A percentile compares a stretch with the other conserved stretches of the same genome.
Evolutionary conservation across 805 yeast genomes (phyloP).

Genomic region (Myxozyma lipomycoides): DNA sequence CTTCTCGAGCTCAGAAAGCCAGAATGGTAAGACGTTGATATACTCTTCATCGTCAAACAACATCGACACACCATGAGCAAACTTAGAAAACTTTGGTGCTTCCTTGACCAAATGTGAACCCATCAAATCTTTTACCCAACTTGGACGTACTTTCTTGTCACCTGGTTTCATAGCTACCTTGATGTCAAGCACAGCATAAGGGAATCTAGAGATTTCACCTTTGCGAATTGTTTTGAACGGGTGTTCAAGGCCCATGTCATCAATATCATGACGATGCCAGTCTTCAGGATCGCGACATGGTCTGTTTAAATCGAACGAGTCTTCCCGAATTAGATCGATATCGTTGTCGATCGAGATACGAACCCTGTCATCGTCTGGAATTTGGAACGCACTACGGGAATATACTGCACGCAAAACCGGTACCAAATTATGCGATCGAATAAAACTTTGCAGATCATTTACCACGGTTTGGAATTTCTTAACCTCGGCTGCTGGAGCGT

Average conservation of each 20-base stretch:
- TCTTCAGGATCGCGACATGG: slow-evolving; percentile 84
- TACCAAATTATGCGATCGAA: slow-evolving; percentile 62
- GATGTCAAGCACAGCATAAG: slow-evolving; percentile 73
- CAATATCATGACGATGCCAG: slow-evolving; percentile 94
- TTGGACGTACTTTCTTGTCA: slow-evolving; percentile 26
- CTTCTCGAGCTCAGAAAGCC: slow-evolving; percentile 86
- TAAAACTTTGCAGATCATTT: slow-evolving; percentile 57
- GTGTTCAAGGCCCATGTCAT: slow-evolving; percentile 59
- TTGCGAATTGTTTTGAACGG: slow-evolving; percentile 72
- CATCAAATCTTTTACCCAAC: slow-evolving; percentile 84
- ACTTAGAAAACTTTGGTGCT: slow-evolving; percentile 89
- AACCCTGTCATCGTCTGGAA: slow-evolving; percentile 93
- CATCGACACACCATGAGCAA: slow-evolving; percentile 86
- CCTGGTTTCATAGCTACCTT: slow-evolving; percentile 36
- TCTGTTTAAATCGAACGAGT: slow-evolving; percentile 73
- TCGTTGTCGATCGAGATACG: slow-evolving; percentile 89
- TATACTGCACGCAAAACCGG: slow-evolving; percentile 84
- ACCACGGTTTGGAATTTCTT: slow-evolving; percentile 54
- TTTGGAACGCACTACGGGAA: slow-evolving; percentile 93
- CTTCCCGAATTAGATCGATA: slow-evolving; percentile 83
- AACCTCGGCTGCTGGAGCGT: slow-evolving; percentile 46
- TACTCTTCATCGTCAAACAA: slow-evolving; percentile 78
- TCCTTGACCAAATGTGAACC: slow-evolving; percentile 83
- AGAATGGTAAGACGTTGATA: slow-evolving; percentile 84
- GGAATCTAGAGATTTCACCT: slow-evolving; percentile 61